phyloP scores from a whole-genome alignment of 176 grass and related monocot genomes.

The Musa beccarii region DNA sequence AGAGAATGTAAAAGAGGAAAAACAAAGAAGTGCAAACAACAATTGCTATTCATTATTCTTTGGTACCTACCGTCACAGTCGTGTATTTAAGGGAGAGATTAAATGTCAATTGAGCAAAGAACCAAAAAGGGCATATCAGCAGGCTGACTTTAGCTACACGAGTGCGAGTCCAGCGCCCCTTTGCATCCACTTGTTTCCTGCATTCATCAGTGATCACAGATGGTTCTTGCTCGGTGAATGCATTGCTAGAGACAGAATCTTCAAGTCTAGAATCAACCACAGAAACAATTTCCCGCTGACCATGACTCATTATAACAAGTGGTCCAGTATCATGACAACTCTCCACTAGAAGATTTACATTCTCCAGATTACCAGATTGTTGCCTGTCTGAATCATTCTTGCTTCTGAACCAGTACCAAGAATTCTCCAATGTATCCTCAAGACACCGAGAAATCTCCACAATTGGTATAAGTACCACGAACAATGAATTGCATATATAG shows the following conservation, averaged over 20 bases:
- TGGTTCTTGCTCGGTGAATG: constrained; percentile 12
- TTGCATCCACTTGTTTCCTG: constrained; percentile 54
- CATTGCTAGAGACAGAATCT: constrained; percentile 14
- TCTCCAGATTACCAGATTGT: constrained; percentile 48
- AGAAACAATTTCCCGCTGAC: neutral
- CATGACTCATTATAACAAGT: constrained; percentile 2
- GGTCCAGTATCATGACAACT: constrained; percentile 15
- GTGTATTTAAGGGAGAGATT: constrained; percentile 97
- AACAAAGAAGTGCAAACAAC: neutral
- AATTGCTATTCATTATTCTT: neutral
- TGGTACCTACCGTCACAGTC: constrained; percentile 69
- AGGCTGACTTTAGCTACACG: constrained; percentile 75
- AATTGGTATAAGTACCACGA: constrained; percentile 80
- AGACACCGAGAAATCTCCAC: constrained; percentile 68
- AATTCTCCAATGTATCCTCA: constrained; percentile 52
- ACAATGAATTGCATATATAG: constrained; percentile 92
- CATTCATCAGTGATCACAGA: neutral
- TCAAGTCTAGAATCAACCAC: constrained; percentile 8
- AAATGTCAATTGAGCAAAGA: constrained; percentile 84
- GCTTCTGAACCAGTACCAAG: constrained; percentile 42
- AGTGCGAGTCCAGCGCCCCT: constrained; percentile 72
- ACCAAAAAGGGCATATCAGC: constrained; percentile 93
- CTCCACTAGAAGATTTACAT: constrained; percentile 70
- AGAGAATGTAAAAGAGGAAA: neutral
- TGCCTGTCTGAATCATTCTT: constrained; percentile 29